Base-by-base conservation (phyloP, 2,329 filamentous ascomycete genomes). In the Trichoderma aggressivum region DNA sequence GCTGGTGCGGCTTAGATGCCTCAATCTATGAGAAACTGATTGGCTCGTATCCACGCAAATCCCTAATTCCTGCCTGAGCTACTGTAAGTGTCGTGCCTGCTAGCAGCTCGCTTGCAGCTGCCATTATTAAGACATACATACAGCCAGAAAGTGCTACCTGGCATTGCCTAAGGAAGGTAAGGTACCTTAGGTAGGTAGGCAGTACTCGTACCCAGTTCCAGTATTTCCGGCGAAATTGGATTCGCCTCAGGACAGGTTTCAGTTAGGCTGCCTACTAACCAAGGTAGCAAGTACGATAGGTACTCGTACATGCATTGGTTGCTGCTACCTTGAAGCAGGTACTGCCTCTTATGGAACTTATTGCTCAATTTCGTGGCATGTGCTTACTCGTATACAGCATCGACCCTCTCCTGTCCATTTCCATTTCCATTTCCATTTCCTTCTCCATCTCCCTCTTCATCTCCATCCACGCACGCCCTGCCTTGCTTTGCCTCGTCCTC, bases 41-140 rank as follows among this genome's bases (percentile, higher is more conserved):
- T 66, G 63, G 63, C 21, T 36, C 32, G 18, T 43, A 34, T 36
- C 26, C 32, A 66, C 24, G 50, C 28, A 43, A 30, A 43, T 66
- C 63, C 63, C 34, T 43, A 43, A 28, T 21, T 58, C 50, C 16
- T 53, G n/a, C 62, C 30, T 66, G 47, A 39, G 47, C 63, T 66
- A 58, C 50, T 56, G 50, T 59, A 14, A n/a, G 21, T 43, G 14
- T 62, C 34, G 24, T 11, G 7, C 21, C 36, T 62, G 59, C 21
- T 30, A 62, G 36, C 50, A 58, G 53, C 63, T 66, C 63, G 63
- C 63, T 66, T 66, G 53, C 50, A 43, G 34, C 18, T 43, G 34
- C 50, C 63, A 66, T 66, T 55, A 36, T 39, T 58, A 26, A 39
- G n/a, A 10, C 63, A 39, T 11, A 26, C 59, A 30, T 11, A 26